Base-by-base conservation (phyloP, 768 basidiomycete genomes). In the Suillus fuscotomentosus region DNA sequence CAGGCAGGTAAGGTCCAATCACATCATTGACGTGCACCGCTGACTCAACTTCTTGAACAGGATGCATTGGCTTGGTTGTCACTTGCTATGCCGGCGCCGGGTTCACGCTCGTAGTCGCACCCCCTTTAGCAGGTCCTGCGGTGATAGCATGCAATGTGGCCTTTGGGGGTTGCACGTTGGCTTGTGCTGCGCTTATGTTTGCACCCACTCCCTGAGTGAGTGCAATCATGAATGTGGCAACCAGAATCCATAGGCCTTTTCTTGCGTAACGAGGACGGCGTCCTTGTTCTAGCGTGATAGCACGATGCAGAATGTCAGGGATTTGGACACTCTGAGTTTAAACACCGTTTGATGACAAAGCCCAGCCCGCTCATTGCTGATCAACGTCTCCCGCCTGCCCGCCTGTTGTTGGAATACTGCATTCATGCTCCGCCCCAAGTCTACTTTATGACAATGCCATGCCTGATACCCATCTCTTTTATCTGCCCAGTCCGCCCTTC, bases 1-100 rank as follows among this genome's bases (percentile, higher is more conserved):
- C 73, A 76, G 24, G 73, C 72, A 0, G 73, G 75, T 73, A 3
- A 50, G 51, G 17, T 8, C 17, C 27, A 8, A 11, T 22, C 9
- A 31, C 31, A 31, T 59, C 24, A 65, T 54, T 17, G 22, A 13
- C n/a, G 1, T 2, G 20, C 31, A 36, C 24, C 6, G 22, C 41
- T 20, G 10, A 38, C 27, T 34, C 27, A 17, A 27, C 11, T 2
- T 7, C n/a, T 11, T 13, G 15, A 1, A 31, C 31, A 76, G 74
- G 75, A 0, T 75, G 74, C 34, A 75, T 75, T 13, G 9, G 2
- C 0, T 41, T 75, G 0, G 72, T 2, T 1, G 69, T 70, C 0
- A 2, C 69, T 5, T 75, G 74, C 17, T 75, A 75, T 8, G 42
- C 65, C 0, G 75, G 34, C 0, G 75, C 75, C 0, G 73, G 74